Percentiles rank a stretch among this genome's conserved stretches.
Conservation (phyloP, 2,329 filamentous ascomycete species). For the Colletotrichum somersetense region DNA sequence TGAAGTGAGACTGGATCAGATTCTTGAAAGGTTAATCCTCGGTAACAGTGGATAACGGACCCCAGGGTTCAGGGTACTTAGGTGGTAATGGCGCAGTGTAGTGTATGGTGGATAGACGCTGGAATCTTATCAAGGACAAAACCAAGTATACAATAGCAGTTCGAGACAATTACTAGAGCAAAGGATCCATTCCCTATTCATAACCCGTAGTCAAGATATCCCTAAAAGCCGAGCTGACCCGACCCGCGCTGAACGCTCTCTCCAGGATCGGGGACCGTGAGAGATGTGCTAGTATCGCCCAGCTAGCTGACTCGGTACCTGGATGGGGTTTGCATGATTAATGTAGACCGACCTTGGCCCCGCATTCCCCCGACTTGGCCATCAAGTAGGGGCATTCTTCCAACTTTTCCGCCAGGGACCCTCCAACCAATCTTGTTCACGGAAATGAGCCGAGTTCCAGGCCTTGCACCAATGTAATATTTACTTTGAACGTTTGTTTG, state of each 20-base stretch:
- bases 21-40: not conserved
- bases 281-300: not conserved
- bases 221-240: not conserved
- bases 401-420: not conserved
- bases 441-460: slow-evolving; percentile 23
- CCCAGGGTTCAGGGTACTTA: not conserved
- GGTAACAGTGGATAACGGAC: not conserved
- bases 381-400: not conserved
- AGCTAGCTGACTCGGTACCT: not conserved
- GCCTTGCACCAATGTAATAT: not conserved
- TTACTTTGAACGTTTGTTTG: slow-evolving; percentile 14
- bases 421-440: not conserved
- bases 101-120: not conserved
- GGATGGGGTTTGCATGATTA: slow-evolving; percentile 14
- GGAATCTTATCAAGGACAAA: not conserved
- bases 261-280: slow-evolving; percentile 16
- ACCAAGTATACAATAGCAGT: not conserved
- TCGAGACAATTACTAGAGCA: not conserved
- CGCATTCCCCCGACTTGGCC: slow-evolving; percentile 19
- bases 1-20: not conserved
- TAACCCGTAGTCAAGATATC: not conserved
- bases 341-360: slow-evolving; percentile 15
- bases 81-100: not conserved
- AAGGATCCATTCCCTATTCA: not conserved
- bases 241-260: not conserved